These are phyloP conservation scores for Botrytis aclada DNA, from an alignment of 2,329 filamentous ascomycete genomes.

Conservation along the genomic window DNA sequence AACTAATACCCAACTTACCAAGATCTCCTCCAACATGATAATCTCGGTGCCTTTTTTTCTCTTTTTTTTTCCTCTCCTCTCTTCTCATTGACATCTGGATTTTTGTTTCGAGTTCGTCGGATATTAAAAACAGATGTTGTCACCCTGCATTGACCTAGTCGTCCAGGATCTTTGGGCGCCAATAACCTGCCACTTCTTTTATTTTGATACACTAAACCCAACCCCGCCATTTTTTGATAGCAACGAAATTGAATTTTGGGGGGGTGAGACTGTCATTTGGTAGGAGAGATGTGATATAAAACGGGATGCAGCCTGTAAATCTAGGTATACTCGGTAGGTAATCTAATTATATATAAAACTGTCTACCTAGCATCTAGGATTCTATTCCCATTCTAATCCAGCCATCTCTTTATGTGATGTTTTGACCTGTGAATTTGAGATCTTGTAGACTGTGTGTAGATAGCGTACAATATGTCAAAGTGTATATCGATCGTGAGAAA, in stretches of 20 bases:
- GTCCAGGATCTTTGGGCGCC: slow-evolving; percentile 13
- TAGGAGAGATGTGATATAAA: background rate
- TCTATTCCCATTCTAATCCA: background rate
- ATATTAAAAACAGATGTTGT: slow-evolving; percentile 7
- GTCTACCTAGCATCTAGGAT: background rate
- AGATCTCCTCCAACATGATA: background rate
- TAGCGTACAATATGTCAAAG: background rate
- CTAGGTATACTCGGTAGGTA: background rate
- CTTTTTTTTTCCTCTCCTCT: background rate
- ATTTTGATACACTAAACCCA: background rate
- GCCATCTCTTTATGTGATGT: slow-evolving; percentile 3
- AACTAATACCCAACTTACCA: background rate
- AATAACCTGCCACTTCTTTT: slow-evolving; percentile 18
- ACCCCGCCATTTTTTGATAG: slow-evolving; percentile 9
- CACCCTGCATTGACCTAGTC: background rate
- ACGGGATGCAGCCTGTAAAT: background rate
- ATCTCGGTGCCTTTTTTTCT: background rate
- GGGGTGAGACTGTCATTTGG: background rate
- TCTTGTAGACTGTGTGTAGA: background rate
- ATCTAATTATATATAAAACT: background rate
- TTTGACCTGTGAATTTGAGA: background rate
- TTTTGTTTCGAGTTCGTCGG: background rate
- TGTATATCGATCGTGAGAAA: background rate
- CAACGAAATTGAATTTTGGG: background rate
- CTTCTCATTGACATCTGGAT: background rate